A percentile compares a stretch with the other conserved stretches of the same genome.
These are phyloP conservation scores for Sutorius australiensis DNA, from an alignment of 768 basidiomycete genomes.

Conservation along the genomic window DNA sequence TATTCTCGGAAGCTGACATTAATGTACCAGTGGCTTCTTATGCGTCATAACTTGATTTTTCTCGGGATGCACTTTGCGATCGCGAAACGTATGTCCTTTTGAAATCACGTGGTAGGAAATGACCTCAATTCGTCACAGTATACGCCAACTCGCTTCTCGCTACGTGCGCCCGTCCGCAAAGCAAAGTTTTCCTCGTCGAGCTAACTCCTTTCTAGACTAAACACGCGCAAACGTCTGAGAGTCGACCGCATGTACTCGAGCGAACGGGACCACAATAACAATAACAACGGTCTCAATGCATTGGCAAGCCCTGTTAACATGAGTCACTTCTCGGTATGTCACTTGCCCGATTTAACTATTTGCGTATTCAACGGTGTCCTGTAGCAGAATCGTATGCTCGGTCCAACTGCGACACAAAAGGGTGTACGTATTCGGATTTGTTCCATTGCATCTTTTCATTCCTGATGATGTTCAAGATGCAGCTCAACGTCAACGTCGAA, in stretches of 20 bases:
- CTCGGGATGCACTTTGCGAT: conserved; percentile 35
- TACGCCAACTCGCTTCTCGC: conserved; percentile 35
- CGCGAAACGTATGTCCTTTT: conserved; percentile 25
- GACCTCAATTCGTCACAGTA: conserved; percentile 11
- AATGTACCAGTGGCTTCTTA: conserved; percentile 25
- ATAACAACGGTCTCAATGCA: conserved; percentile 5
- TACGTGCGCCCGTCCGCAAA: conserved; percentile 20
- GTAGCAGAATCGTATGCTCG: conserved; percentile 24
- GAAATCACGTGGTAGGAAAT: no score
- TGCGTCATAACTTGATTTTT: conserved; percentile 36
- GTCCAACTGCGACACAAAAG: conserved; percentile 15
- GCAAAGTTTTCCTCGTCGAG: not conserved
- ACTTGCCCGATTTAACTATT: not conserved
- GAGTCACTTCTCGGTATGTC: conserved; percentile 25
- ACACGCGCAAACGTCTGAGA: conserved; percentile 30
- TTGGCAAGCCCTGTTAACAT: conserved; percentile 17
- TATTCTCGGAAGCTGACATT: not conserved
- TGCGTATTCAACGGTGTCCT: not conserved
- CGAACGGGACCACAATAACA: conserved; percentile 20
- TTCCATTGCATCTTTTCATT: not conserved
- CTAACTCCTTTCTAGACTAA: conserved; percentile 15
- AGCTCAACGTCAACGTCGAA: conserved; percentile 33
- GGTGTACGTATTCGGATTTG: conserved; percentile 13
- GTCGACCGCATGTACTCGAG: conserved; percentile 26
- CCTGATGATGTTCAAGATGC: not conserved